Conservation (phyloP, 2,329 filamentous ascomycete genomes). For the Albophoma yamanashiensis region DNA sequence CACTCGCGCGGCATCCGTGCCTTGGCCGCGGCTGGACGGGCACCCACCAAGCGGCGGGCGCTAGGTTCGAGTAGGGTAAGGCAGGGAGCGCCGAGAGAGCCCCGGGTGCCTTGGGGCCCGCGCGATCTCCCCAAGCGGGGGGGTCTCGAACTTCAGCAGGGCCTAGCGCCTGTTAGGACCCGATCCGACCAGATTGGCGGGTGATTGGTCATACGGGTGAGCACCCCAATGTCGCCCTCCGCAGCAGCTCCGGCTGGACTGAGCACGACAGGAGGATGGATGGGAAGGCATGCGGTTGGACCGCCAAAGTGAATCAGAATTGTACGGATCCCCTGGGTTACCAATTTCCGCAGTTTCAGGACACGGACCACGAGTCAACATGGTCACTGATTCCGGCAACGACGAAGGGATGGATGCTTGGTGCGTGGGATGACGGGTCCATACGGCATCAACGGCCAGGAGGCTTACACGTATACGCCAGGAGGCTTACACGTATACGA, state of each 20-base stretch:
- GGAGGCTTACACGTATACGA: no score
- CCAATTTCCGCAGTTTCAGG: conserved; percentile 8
- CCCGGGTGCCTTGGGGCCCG: neutral
- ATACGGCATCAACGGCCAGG: no score
- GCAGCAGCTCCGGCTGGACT: neutral
- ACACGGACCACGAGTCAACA: neutral
- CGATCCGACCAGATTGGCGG: neutral
- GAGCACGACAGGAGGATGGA: neutral
- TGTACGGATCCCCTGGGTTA: neutral
- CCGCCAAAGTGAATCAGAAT: conserved; percentile 2
- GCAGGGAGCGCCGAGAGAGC: no score
- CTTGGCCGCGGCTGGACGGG: neutral
- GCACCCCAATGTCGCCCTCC: neutral
- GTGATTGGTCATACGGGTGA: neutral
- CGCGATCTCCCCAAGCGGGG: neutral
- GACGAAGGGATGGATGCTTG: no score
- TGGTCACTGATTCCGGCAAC: neutral
- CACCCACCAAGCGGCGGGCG: neutral
- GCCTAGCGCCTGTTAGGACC: neutral
- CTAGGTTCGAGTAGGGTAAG: neutral
- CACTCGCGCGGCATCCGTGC: no score
- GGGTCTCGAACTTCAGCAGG: neutral
- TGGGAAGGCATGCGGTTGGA: conserved; percentile 5
- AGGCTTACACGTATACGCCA: no score
- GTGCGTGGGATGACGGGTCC: no score